Conservation (phyloP, 345 rosid genomes). For the Firmiana major region DNA sequence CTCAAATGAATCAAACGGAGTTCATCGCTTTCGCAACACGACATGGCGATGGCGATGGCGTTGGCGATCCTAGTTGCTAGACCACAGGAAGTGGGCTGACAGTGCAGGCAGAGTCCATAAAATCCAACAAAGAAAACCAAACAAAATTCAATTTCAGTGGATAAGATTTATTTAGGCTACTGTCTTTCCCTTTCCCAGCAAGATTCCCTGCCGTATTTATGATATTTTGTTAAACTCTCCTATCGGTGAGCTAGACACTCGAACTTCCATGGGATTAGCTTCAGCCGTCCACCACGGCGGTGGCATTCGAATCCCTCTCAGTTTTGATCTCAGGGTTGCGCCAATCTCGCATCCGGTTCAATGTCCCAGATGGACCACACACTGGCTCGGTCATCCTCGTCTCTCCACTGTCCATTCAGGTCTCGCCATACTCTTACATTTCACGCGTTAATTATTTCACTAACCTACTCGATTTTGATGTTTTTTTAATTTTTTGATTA, state of each 20-base stretch:
- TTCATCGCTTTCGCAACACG: no score
- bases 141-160: neutral
- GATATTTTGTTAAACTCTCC: neutral
- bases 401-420: conserved; percentile 32
- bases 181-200: neutral
- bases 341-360: conserved; percentile 28
- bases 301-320: conserved; percentile 42
- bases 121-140: no score
- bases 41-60: no score
- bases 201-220: neutral
- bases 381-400: conserved; percentile 32
- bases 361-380: conserved; percentile 31
- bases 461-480: conserved; percentile 14
- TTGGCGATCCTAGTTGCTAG: no score
- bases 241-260: neutral
- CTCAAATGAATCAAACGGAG: no score
- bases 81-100: no score
- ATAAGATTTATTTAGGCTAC: neutral
- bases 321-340: conserved; percentile 32
- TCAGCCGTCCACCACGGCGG: conserved; percentile 55
- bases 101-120: no score
- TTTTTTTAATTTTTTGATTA: conserved; percentile 9
- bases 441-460: neutral
- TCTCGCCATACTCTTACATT: neutral
- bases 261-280: conserved; percentile 51